Conservation (phyloP, 1,284 basidiomycete genomes). For the Golubevia pallescens region DNA sequence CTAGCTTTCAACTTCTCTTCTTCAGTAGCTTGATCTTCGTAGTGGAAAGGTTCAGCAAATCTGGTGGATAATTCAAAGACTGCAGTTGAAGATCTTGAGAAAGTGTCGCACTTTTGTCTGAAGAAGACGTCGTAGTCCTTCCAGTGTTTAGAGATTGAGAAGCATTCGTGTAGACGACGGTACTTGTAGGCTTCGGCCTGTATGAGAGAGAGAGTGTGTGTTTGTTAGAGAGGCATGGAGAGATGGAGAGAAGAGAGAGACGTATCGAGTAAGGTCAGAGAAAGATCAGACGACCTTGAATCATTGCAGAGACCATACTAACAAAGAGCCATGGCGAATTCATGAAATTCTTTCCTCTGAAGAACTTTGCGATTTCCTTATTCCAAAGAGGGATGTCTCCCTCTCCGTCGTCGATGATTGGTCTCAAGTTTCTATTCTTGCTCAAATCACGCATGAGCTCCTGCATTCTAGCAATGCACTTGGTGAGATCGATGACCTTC, state of each 20-base stretch:
- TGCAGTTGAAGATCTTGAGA: conserved; percentile 87
- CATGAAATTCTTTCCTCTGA: conserved; percentile 91
- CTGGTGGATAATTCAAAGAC: conserved; percentile 94
- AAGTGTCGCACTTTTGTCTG: conserved; percentile 80
- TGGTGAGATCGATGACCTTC: conserved; percentile 80
- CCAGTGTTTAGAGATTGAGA: conserved; percentile 91
- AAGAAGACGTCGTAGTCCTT: conserved; percentile 81
- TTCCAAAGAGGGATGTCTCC: conserved; percentile 96
- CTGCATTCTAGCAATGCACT: conserved; percentile 81
- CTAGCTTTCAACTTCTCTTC: conserved; percentile 76
- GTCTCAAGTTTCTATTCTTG: background rate
- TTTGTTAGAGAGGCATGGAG: background rate
- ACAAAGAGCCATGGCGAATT: conserved; percentile 79
- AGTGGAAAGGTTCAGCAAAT: conserved; percentile 83
- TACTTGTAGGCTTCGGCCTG: conserved; percentile 95
- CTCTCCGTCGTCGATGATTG: conserved; percentile 88
- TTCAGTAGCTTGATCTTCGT: conserved; percentile 70
- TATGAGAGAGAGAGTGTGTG: background rate
- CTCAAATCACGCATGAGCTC: conserved; percentile 71
- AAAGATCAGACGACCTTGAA: background rate
- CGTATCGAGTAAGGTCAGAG: background rate
- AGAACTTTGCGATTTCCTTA: conserved; percentile 69
- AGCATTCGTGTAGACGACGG: conserved; percentile 91
- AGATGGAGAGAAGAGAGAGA: background rate
- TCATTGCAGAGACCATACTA: background rate